Evolutionary conservation across 2,329 filamentous ascomycete species (phyloP), one percentile per base, ranked within the genome.

Genomic region (Podosphaera leucotricha): DNA sequence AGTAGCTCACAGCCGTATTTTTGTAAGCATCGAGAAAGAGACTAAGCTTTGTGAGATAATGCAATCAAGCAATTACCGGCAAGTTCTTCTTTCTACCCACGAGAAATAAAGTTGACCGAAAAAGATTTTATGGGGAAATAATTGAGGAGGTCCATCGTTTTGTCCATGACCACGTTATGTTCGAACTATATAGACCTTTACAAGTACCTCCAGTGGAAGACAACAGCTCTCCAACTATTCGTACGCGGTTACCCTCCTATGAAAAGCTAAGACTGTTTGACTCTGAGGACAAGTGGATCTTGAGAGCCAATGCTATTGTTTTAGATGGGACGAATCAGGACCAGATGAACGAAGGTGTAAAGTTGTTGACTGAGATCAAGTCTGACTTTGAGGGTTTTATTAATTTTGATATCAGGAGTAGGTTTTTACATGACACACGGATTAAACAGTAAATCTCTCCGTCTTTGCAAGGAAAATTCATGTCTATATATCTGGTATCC

Each of bases 311-410:
- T 46, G 58, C 64, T 1, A 63, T 70, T 43, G 69, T 75, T 2
- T 50, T 65, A 6, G 70, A 75, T 46, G 70, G 73, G 44, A 70
- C 64, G 49, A 66, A 70, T 43, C 71, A 71, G 0, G 52, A 52
- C 4, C 70, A 71, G 53, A 63, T 75, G 24, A 62, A 66, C 38
- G 66, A 71, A 50, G 71, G 63, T 0, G 64, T 67, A 36, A 67
- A 69, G n/a, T 62, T 66, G 48, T 58, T 78, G 4, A 49, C 66
- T 16, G 60, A 56, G 1, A 57, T 68, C 1, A 61, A 64, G 28
- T 59, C 57, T 11, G 64, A 71, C 43, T 60, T 75, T 6, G 62
- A 65, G 2, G 67, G 68, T 0, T 64, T 66, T 0, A 70, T 74
- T 47, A 64, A 68, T 30, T 71, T 74, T 50, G 61, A 62, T 46